Conservation (phyloP, 225 moss, liverwort and hornwort species). For the Climacium dendroides region DNA sequence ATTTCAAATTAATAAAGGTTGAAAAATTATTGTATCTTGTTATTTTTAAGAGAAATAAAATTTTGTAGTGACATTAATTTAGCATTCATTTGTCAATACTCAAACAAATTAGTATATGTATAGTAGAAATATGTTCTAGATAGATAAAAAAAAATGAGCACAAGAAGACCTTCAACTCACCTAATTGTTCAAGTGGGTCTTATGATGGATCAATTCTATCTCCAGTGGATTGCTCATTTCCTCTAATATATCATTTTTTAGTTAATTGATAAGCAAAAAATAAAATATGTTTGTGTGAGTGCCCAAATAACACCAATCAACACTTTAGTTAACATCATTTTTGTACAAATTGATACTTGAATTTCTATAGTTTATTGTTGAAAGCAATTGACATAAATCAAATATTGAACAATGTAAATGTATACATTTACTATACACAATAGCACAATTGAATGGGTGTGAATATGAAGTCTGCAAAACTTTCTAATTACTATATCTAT, state of each 20-base stretch:
- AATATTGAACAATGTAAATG: background rate
- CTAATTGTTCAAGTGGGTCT: background rate
- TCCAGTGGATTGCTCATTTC: too few species aligned
- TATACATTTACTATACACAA: background rate
- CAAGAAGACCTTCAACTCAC: background rate
- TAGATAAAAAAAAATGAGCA: background rate
- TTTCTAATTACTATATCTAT: too few species aligned
- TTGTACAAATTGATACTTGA: background rate
- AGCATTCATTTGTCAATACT: rapidly evolving
- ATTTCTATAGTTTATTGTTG: background rate
- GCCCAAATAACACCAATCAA: background rate
- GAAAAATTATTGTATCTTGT: background rate
- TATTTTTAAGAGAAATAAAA: background rate
- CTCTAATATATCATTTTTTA: background rate
- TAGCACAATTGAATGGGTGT: background rate
- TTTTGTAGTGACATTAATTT: background rate
- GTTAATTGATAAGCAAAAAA: background rate
- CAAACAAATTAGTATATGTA: rapidly evolving
- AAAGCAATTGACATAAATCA: background rate
- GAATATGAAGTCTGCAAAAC: background rate
- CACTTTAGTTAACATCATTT: background rate
- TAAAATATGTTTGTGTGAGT: background rate
- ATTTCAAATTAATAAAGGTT: background rate
- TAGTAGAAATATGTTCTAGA: background rate
- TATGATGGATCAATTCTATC: too few species aligned